Evolutionary conservation across 768 basidiomycete species (phyloP).

Genomic region (Gelatoporia subvermispora): DNA sequence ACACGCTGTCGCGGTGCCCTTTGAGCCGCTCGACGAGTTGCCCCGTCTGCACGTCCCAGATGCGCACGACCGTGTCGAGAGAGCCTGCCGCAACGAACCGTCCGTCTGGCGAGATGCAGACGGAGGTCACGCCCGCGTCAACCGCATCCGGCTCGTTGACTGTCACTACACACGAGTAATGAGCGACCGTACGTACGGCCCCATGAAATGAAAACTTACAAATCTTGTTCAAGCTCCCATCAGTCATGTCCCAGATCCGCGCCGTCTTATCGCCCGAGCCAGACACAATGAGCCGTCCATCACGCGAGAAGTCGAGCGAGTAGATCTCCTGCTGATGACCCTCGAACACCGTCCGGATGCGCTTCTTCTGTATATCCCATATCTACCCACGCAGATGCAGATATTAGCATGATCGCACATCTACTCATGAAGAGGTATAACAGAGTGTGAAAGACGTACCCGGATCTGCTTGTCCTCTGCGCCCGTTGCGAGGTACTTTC

Average conservation of each 20-base stretch:
- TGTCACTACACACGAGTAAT: conserved; percentile 23
- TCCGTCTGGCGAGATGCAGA: conserved; percentile 56
- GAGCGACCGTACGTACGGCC: neutral
- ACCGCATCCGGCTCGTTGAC: conserved; percentile 45
- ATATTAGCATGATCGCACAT: neutral
- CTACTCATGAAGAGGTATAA: neutral
- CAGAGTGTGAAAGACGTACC: conserved; percentile 42
- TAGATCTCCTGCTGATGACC: conserved; percentile 94
- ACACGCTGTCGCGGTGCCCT: conserved; percentile 60
- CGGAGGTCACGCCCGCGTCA: conserved; percentile 59
- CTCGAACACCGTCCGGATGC: conserved; percentile 75
- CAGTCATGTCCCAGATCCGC: conserved; percentile 56
- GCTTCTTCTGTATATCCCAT: conserved; percentile 84
- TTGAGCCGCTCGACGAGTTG: conserved; percentile 50
- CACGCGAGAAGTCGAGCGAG: conserved; percentile 86
- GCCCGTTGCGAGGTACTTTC: conserved; percentile 67
- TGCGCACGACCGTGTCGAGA: conserved; percentile 60
- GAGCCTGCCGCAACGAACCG: conserved; percentile 55
- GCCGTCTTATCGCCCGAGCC: conserved; percentile 78
- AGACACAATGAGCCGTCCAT: conserved; percentile 82
- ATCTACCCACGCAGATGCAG: no score
- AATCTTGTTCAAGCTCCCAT: conserved; percentile 35
- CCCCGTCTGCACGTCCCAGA: conserved; percentile 66
- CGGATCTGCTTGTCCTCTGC: conserved; percentile 93
- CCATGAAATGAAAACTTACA: conserved; percentile 8